Evolutionary conservation across 2,329 filamentous ascomycete species (phyloP).

Genomic region (Monosporascus sp.): DNA sequence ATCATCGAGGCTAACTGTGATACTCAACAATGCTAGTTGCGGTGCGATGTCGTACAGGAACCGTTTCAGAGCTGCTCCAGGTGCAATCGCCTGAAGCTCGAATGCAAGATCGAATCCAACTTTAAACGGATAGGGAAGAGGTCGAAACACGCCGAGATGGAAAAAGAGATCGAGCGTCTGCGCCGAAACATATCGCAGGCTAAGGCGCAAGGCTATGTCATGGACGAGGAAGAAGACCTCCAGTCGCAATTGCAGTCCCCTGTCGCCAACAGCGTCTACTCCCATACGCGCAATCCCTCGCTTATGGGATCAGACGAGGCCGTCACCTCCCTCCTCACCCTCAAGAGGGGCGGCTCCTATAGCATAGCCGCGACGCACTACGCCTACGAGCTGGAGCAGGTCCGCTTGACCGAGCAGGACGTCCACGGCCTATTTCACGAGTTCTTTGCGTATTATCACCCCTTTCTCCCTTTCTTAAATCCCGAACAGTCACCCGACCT

Average conservation of each 20-base stretch:
- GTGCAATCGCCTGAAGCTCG: slow-evolving; percentile 72
- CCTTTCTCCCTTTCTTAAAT: slow-evolving; percentile 71
- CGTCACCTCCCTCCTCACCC: slow-evolving; percentile 59
- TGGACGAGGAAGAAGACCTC: slow-evolving; percentile 51
- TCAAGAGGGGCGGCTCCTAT: slow-evolving; percentile 61
- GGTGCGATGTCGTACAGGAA: slow-evolving; percentile 79
- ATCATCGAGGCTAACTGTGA: not conserved
- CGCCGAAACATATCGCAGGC: slow-evolving; percentile 58
- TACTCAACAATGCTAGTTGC: slow-evolving; percentile 36
- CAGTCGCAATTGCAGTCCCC: slow-evolving; percentile 55
- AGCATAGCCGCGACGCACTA: slow-evolving; percentile 49
- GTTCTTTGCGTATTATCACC: slow-evolving; percentile 72
- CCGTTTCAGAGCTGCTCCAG: slow-evolving; percentile 73
- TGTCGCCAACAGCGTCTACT: slow-evolving; percentile 50
- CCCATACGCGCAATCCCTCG: slow-evolving; percentile 57
- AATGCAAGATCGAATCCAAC: slow-evolving; percentile 82
- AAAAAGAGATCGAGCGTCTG: slow-evolving; percentile 70
- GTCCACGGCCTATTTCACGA: slow-evolving; percentile 64
- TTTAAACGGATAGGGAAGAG: slow-evolving; percentile 82
- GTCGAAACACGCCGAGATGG: slow-evolving; percentile 80
- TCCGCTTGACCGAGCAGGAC: slow-evolving; percentile 59
- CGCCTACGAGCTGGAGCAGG: slow-evolving; percentile 56
- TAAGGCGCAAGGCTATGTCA: slow-evolving; percentile 50
- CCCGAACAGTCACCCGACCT: slow-evolving; percentile 61
- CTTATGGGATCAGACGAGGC: slow-evolving; percentile 65